Percentiles rank a stretch among this genome's conserved stretches.
Evolutionary conservation across 805 yeast genomes (phyloP).

Genomic region (Metschnikowia drakensbergensis): DNA sequence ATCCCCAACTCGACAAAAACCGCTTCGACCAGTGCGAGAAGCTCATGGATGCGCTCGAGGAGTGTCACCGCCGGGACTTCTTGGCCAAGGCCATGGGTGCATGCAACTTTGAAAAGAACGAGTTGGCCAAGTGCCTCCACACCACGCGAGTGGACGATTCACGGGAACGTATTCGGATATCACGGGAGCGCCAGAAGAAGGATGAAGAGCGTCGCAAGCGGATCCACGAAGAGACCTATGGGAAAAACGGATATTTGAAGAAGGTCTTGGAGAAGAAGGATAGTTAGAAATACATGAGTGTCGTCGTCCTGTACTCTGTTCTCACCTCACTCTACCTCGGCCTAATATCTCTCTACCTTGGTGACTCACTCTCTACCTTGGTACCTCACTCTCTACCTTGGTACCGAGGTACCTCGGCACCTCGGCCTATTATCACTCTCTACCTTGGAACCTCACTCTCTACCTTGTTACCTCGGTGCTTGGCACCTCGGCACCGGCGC

Average conservation of each 20-base stretch:
- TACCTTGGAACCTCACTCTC: no score
- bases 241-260: conserved; percentile 67
- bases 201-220: conserved; percentile 56
- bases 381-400: no score
- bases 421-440: no score
- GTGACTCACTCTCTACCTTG: no score
- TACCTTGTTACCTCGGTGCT: no score
- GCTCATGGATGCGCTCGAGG: conserved; percentile 81
- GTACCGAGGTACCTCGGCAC: no score
- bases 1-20: conserved; percentile 43
- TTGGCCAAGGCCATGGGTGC: conserved; percentile 70
- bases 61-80: conserved; percentile 75
- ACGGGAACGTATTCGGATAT: conserved; percentile 49
- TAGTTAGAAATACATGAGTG: no score
- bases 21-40: conserved; percentile 61
- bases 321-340: no score
- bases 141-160: conserved; percentile 65
- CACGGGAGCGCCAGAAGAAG: conserved; percentile 53
- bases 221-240: conserved; percentile 73
- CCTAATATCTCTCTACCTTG: no score
- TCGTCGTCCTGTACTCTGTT: no score
- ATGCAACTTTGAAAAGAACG: conserved; percentile 82
- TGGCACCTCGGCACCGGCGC: no score
- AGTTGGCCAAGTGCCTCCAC: conserved; percentile 74
- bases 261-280: conserved; percentile 50